Conservation (phyloP, 73 alveolate genomes). For the Breviolum minutum region DNA sequence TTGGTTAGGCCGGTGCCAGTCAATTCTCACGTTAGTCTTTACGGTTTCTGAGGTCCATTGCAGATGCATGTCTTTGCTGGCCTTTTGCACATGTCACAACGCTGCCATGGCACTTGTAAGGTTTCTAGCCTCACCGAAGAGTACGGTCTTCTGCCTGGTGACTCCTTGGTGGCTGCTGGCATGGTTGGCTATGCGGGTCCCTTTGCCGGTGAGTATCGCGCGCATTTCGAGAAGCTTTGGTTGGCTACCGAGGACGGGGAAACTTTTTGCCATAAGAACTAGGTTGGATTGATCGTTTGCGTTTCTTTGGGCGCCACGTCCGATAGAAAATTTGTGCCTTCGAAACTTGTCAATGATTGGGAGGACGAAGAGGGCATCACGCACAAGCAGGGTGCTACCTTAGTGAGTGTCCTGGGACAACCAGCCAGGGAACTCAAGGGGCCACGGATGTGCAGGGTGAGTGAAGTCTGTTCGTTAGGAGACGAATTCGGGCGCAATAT, state of each 20-base stretch:
- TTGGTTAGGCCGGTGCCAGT: neutral
- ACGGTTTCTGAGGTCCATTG: neutral
- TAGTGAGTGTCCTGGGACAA: slow-evolving; percentile 99
- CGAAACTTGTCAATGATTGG: too few relatives aligned
- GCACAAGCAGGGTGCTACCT: slow-evolving; percentile 97
- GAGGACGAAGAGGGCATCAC: slow-evolving; percentile 97
- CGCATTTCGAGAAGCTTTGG: slow-evolving; percentile 98
- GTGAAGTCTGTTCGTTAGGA: too few relatives aligned
- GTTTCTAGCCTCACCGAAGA: slow-evolving; percentile 98
- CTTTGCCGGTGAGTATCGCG: slow-evolving; percentile 99
- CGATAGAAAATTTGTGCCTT: neutral
- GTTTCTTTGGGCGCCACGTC: neutral
- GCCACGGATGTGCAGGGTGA: too few relatives aligned
- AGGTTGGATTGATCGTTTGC: too few relatives aligned
- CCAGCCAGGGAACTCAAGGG: slow-evolving; percentile 15
- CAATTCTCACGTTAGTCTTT: too few relatives aligned
- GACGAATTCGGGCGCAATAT: neutral
- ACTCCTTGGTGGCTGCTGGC: slow-evolving; percentile 99
- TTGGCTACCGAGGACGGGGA: slow-evolving; percentile 95
- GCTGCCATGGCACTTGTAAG: neutral
- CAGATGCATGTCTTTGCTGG: neutral
- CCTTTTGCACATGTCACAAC: neutral
- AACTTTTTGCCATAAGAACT: neutral
- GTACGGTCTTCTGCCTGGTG: slow-evolving; percentile 99
- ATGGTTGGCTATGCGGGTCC: slow-evolving; percentile 99